Evolutionary conservation across 2,329 filamentous ascomycete genomes (phyloP), one percentile per base, ranked within the genome.

Genomic region (Periconia macrospinosa): DNA sequence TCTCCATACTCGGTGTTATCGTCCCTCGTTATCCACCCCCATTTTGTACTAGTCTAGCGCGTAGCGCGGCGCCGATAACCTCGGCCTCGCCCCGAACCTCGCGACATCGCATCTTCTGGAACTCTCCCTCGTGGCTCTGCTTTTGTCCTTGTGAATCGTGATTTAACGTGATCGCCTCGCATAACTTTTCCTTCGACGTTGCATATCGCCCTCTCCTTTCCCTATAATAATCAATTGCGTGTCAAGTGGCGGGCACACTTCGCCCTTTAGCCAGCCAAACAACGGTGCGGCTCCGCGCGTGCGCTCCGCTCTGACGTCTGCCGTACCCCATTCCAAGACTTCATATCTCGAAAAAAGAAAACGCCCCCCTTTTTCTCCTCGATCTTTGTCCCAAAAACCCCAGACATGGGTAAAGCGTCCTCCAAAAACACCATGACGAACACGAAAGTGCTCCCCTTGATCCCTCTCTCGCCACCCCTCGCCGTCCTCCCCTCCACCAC

Each of bases 401-500:
- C 8, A 27, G 8, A 27, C 33, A 75, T 75, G 72, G 71, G 67
- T 53, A 72, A 71, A 54, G 61, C 69, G 42, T 58, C 69, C 19
- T 70, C 69, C 23, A 70, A 73, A 47, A 60, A n/a, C n/a, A n/a
- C 64, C 27, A 37, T 37, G 15, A 9, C 41, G 11, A 62, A 67
- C 58, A 66, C 68, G 9, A 72, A 69, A 47, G 69, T 75, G 57
- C 74, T 96, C 33, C 90, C 93, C 44, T 78, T 97, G 65, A 88
- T 97, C 62, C 90, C 92, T 37, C 84, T 97, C 42, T 86, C 91
- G 49, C 86, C 88, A 68, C 89, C 88, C 60, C 84, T 86, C 57
- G 89, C 97, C 61, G 85, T 97, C 41, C 84, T 96, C 10, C 94
- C 94, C 3, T 91, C 92, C 57, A 86, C 92, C 52, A 86, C 92